Percentiles rank a stretch among this genome's conserved stretches.
These are phyloP conservation scores for Byssoonygena ceratinophila DNA, from an alignment of 2,329 filamentous ascomycete genomes.

Conservation along the genomic window DNA sequence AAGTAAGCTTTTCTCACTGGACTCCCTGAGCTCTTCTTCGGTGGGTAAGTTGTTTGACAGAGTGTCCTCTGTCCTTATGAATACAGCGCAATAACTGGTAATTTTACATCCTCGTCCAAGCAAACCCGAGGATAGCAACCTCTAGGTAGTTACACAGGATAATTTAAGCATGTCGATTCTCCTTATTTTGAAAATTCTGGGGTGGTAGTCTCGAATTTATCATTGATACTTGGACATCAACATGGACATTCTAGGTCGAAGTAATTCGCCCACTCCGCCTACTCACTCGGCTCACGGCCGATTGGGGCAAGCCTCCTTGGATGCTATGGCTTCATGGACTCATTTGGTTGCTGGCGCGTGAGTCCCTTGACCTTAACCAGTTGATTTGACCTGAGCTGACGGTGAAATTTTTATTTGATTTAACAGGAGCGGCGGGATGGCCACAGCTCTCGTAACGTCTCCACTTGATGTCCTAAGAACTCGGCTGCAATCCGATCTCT, in stretches of 20 bases:
- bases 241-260: background rate
- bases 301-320: background rate
- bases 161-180: no score
- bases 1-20: no score
- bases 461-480: slow-evolving; percentile 92
- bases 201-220: no score
- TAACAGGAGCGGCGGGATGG: slow-evolving; percentile 59
- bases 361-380: background rate
- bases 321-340: slow-evolving; percentile 3
- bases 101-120: background rate
- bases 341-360: slow-evolving; percentile 4
- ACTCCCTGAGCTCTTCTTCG: no score
- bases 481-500: slow-evolving; percentile 84
- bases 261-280: background rate
- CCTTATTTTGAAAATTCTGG: no score
- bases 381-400: background rate
- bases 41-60: background rate
- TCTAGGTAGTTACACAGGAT: background rate
- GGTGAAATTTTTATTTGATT: background rate
- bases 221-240: no score
- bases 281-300: background rate
- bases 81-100: background rate
- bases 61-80: background rate
- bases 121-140: background rate
- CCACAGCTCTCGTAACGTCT: slow-evolving; percentile 79